phyloP scores from a whole-genome alignment of 371 early-diverging fungal genomes.

The Zychaea mexicana region DNA sequence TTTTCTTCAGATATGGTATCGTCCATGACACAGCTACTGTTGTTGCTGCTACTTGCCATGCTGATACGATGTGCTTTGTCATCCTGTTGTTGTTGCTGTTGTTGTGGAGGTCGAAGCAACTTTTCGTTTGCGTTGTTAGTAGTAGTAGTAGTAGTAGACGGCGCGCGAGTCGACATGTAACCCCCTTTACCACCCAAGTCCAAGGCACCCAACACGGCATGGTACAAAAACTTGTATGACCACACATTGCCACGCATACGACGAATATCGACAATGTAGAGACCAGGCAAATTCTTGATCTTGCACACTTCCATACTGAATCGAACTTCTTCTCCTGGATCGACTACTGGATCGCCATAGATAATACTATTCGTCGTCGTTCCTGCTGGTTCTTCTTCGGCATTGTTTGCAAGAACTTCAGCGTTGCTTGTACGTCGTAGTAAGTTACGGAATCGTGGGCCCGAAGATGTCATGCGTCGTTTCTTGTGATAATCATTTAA shows the following conservation, averaged over 20 bases:
- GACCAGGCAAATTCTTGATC: slow-evolving; percentile 85
- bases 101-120: slow-evolving; percentile 1
- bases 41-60: slow-evolving; percentile 17
- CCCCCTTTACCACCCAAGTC: slow-evolving; percentile 58
- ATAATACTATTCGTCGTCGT: slow-evolving; percentile 29
- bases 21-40: slow-evolving; percentile 15
- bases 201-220: slow-evolving; percentile 62
- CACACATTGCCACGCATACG: slow-evolving; percentile 91
- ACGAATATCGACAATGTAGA: slow-evolving; percentile 92
- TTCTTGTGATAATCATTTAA: slow-evolving; percentile 16
- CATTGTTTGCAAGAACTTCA: not conserved
- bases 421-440: slow-evolving; percentile 35
- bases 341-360: slow-evolving; percentile 91
- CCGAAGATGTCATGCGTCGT: slow-evolving; percentile 20
- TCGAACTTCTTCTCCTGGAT: slow-evolving; percentile 81
- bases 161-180: slow-evolving; percentile 29
- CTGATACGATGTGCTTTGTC: slow-evolving; percentile 13
- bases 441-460: slow-evolving; percentile 31
- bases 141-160: not conserved
- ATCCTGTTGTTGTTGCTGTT: not conserved
- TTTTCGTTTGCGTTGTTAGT: not conserved
- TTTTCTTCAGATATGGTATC: slow-evolving; percentile 5
- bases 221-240: slow-evolving; percentile 91
- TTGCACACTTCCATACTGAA: slow-evolving; percentile 88
- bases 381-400: not conserved